phyloP scores from a whole-genome alignment of 2,329 filamentous ascomycete species.

The Trichophyton simii region DNA sequence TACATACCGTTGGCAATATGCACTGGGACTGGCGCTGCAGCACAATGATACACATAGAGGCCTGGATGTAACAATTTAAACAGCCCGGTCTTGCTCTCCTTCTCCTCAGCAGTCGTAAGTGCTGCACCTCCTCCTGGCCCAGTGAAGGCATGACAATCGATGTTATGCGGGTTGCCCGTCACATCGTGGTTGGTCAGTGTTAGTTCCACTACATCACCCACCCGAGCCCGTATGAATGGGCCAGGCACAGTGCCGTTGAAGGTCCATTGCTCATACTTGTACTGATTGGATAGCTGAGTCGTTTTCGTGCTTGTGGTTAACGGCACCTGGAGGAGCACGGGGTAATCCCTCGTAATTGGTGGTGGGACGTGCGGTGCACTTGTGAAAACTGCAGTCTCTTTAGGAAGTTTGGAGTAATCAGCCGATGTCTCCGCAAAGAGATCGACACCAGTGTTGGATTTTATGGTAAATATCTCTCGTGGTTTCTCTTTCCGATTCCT shows the following conservation, averaged over 20 bases:
- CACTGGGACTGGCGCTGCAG: slow-evolving; percentile 25
- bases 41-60: slow-evolving; percentile 26
- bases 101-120: slow-evolving; percentile 23
- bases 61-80: slow-evolving; percentile 23
- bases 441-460: slow-evolving; percentile 2
- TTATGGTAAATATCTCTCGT: slow-evolving; percentile 5
- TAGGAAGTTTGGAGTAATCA: slow-evolving; percentile 17
- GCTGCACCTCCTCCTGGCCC: slow-evolving; percentile 25
- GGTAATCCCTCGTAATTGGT: slow-evolving; percentile 21
- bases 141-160: slow-evolving; percentile 26
- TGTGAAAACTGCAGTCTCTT: slow-evolving; percentile 21
- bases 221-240: slow-evolving; percentile 26
- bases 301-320: slow-evolving; percentile 20
- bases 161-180: slow-evolving; percentile 26
- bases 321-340: slow-evolving; percentile 22
- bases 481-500: background rate
- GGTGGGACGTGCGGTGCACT: slow-evolving; percentile 23
- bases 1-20: slow-evolving; percentile 30
- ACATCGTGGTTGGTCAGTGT: slow-evolving; percentile 23
- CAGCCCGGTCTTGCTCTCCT: slow-evolving; percentile 22
- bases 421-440: slow-evolving; percentile 3
- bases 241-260: slow-evolving; percentile 25
- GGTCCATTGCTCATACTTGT: slow-evolving; percentile 28
- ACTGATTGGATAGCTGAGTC: slow-evolving; percentile 22
- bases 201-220: slow-evolving; percentile 24